A percentile compares a stretch with the other conserved stretches of the same genome.
phyloP scores from a whole-genome alignment of 139 green algal genomes.

The Chlorella sp. region DNA sequence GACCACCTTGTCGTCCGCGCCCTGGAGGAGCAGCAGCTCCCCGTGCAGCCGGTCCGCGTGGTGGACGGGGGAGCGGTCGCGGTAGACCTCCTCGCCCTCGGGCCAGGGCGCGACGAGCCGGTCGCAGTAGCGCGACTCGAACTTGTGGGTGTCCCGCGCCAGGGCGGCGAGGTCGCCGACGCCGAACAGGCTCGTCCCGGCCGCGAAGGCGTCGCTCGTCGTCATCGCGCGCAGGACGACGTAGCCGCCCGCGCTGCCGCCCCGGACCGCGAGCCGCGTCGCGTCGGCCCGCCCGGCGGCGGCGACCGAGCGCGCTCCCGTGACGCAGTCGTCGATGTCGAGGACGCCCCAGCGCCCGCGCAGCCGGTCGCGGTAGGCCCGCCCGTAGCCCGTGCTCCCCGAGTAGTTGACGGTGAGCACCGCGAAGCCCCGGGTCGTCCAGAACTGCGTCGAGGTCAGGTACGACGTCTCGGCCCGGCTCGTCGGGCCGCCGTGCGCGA shows the following conservation, averaged over 20 bases:
- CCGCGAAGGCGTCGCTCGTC: constrained; percentile 47
- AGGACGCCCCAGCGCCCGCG: constrained; percentile 59
- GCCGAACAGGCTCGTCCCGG: constrained; percentile 53
- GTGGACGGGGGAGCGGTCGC: constrained; percentile 58
- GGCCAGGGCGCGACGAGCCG: constrained; percentile 59
- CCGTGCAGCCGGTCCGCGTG: constrained; percentile 43
- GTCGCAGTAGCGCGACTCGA: constrained; percentile 66
- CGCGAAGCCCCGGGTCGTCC: no score
- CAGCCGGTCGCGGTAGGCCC: constrained; percentile 56
- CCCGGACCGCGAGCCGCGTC: constrained; percentile 54
- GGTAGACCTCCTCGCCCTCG: constrained; percentile 46
- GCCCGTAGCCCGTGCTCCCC: constrained; percentile 66
- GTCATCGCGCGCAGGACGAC: constrained; percentile 67
- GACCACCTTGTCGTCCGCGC: no score
- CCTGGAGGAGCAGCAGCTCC: background rate
- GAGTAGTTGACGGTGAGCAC: constrained; percentile 75
- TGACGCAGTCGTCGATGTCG: constrained; percentile 67
- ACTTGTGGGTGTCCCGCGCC: constrained; percentile 70
- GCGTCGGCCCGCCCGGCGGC: constrained; percentile 40
- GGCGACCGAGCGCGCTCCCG: constrained; percentile 27
- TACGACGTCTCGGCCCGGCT: no score
- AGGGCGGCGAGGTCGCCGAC: constrained; percentile 60
- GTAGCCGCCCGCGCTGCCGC: constrained; percentile 69
- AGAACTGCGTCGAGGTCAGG: no score
- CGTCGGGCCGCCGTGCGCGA: constrained; percentile 67